Evolutionary conservation across 2,329 filamentous ascomycete species (phyloP).

Genomic region (Monilinia vaccinii-corymbosi): DNA sequence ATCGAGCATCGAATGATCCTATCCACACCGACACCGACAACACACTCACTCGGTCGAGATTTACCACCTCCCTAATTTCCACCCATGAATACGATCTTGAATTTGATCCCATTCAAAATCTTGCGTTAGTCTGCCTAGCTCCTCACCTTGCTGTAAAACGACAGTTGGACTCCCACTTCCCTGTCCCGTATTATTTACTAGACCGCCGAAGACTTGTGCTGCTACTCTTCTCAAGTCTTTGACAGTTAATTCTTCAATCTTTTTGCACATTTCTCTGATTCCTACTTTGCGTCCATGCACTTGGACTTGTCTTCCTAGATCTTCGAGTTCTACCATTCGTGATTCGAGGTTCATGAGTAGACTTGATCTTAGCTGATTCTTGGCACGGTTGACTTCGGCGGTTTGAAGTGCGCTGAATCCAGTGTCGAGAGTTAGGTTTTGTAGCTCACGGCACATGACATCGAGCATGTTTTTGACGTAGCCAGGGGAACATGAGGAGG

Average conservation of each 20-base stretch:
- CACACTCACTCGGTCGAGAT: slow-evolving; percentile 25
- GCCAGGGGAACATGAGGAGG: slow-evolving; percentile 71
- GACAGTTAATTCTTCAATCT: slow-evolving; percentile 75
- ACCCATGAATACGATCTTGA: slow-evolving; percentile 73
- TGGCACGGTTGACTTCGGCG: slow-evolving; percentile 79
- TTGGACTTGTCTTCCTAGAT: slow-evolving; percentile 89
- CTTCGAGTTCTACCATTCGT: slow-evolving; percentile 95
- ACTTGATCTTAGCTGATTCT: slow-evolving; percentile 87
- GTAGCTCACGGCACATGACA: slow-evolving; percentile 87
- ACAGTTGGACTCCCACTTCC: slow-evolving; percentile 89
- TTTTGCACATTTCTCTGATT: slow-evolving; percentile 83
- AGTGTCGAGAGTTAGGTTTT: slow-evolving; percentile 63
- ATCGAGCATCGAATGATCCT: background rate
- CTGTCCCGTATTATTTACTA: slow-evolving; percentile 62
- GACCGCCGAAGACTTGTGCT: slow-evolving; percentile 64
- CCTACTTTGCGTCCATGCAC: slow-evolving; percentile 91
- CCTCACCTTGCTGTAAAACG: slow-evolving; percentile 83
- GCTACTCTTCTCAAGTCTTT: slow-evolving; percentile 77
- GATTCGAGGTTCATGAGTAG: slow-evolving; percentile 97
- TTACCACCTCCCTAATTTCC: slow-evolving; percentile 65
- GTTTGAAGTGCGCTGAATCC: slow-evolving; percentile 65
- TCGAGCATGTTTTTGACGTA: slow-evolving; percentile 80
- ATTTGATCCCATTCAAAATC: slow-evolving; percentile 79
- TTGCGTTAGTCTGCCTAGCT: slow-evolving; percentile 50
- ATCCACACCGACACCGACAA: background rate